Conservation (phyloP, 1,284 basidiomycete genomes). For the Agroathelia rolfsii region DNA sequence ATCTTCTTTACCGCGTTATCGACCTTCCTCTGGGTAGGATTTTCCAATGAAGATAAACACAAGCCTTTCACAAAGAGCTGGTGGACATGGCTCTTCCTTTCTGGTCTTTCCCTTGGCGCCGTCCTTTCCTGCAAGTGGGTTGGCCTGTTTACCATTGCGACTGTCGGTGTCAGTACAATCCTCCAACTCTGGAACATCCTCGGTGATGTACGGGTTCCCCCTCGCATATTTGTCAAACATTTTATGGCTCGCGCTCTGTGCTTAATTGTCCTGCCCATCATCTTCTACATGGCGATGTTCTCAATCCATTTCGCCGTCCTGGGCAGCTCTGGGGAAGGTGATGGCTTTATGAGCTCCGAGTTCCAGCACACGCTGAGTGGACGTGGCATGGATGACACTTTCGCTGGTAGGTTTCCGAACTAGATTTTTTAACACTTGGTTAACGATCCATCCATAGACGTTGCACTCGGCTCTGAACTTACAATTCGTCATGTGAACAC, state of each 20-base stretch:
- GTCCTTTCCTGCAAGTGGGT: constrained; percentile 98
- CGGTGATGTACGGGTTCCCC: constrained; percentile 77
- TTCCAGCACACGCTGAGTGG: constrained; percentile 95
- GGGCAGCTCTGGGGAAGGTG: constrained; percentile 86
- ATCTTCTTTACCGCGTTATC: constrained; percentile 96
- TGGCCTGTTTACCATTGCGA: constrained; percentile 97
- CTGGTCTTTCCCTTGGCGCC: constrained; percentile 84
- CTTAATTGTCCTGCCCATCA: constrained; percentile 74
- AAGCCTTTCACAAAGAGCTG: constrained; percentile 76
- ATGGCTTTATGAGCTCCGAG: constrained; percentile 98
- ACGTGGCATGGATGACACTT: constrained; percentile 87
- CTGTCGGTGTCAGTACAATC: constrained; percentile 80
- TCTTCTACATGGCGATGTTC: constrained; percentile 96
- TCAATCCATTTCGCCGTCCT: constrained; percentile 89
- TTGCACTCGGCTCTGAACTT: constrained; percentile 79
- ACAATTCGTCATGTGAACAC: constrained; percentile 89
- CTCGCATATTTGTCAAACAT: constrained; percentile 71
- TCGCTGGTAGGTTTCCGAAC: constrained; percentile 49
- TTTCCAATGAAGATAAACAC: constrained; percentile 83
- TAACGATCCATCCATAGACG: constrained; percentile 40
- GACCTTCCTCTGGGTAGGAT: constrained; percentile 80
- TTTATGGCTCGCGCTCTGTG: constrained; percentile 86
- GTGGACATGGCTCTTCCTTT: constrained; percentile 91
- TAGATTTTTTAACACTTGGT: constrained; percentile 1
- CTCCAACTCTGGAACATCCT: constrained; percentile 86